Conservation (phyloP, 306 rosid species). For the Lupinus albus region DNA sequence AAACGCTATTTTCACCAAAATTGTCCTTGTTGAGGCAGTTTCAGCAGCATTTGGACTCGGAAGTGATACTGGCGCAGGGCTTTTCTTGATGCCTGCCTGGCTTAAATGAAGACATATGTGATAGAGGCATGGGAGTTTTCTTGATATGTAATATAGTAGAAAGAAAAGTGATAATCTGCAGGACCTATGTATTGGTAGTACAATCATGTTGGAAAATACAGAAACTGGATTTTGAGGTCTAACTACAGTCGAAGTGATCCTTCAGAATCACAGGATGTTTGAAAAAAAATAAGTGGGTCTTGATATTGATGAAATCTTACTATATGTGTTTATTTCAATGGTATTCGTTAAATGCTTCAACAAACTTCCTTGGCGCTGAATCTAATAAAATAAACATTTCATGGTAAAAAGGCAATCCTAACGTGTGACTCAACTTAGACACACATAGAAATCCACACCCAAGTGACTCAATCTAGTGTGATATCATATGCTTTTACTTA, state of each 20-base stretch:
- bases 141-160: constrained; percentile 27
- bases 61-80: constrained; percentile 22
- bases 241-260: constrained; percentile 5
- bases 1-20: constrained; percentile 31
- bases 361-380: neutral
- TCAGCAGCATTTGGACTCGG: constrained; percentile 38
- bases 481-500: neutral
- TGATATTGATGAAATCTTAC: neutral
- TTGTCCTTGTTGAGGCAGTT: constrained; percentile 35
- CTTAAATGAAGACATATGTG: constrained; percentile 30
- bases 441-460: no score
- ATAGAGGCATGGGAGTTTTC: constrained; percentile 32
- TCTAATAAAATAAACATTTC: neutral
- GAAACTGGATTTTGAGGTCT: constrained; percentile 18
- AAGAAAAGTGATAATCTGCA: constrained; percentile 18
- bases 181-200: constrained; percentile 20
- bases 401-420: neutral
- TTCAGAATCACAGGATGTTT: constrained; percentile 4
- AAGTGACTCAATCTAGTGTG: no score
- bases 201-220: neutral
- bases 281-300: no score
- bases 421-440: no score
- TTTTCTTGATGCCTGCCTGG: constrained; percentile 37
- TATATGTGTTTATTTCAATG: neutral
- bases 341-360: neutral